Conservation (phyloP, 2,329 filamentous ascomycete species). For the Aspergillus viridinutans region DNA sequence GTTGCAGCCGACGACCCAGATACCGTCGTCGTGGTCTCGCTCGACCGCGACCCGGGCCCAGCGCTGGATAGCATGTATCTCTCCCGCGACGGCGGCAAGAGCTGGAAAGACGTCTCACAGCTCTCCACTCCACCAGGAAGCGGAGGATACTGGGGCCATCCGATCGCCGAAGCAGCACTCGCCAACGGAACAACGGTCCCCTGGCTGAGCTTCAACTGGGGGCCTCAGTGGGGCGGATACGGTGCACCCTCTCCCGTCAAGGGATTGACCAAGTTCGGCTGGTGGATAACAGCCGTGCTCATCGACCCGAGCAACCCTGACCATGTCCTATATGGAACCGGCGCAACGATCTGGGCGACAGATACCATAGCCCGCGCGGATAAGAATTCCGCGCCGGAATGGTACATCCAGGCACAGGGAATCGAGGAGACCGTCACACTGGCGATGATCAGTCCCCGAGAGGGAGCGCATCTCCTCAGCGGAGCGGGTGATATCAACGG, state of each 20-base stretch:
- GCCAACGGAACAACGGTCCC: constrained; percentile 9
- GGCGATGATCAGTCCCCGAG: constrained; percentile 10
- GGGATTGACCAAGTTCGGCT: constrained; percentile 13
- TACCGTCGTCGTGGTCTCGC: constrained; percentile 8
- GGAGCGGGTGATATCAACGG: constrained; percentile 9
- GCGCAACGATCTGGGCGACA: constrained; percentile 13
- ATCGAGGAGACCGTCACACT: constrained; percentile 11
- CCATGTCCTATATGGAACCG: constrained; percentile 10
- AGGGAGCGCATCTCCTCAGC: constrained; percentile 9
- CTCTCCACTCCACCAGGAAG: constrained; percentile 10
- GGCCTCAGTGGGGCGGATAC: constrained; percentile 12
- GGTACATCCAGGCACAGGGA: constrained; percentile 11
- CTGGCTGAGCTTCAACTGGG: constrained; percentile 15
- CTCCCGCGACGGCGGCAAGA: constrained; percentile 10
- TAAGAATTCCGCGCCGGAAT: constrained; percentile 4
- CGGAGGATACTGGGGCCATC: constrained; percentile 12
- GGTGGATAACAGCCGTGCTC: constrained; percentile 14
- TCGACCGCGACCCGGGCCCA: constrained; percentile 12
- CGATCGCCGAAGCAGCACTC: constrained; percentile 11
- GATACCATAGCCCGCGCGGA: constrained; percentile 8
- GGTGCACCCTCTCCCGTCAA: constrained; percentile 10
- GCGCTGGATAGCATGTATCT: constrained; percentile 13
- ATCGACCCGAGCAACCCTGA: constrained; percentile 9
- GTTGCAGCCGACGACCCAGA: constrained; percentile 9
- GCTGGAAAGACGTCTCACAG: constrained; percentile 14